Evolutionary conservation across 176 grass and related monocot genomes (phyloP), one percentile per base, ranked within the genome.

Genomic region (Aechmea fasciata): DNA sequence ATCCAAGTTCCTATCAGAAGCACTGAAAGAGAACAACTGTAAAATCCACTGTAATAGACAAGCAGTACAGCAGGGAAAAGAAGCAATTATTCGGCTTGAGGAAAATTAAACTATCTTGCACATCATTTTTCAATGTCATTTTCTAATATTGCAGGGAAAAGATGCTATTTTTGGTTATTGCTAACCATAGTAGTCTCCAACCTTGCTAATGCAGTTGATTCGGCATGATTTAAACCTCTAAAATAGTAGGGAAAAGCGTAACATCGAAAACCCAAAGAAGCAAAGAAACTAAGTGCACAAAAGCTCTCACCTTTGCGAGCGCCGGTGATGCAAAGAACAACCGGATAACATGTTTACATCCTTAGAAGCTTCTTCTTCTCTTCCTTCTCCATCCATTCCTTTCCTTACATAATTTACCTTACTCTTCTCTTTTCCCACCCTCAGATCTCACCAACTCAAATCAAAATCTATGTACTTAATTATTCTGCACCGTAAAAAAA

Each of bases 301-400:
- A 23, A 48, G 26, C 20, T 3, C 20, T 3, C 29, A 90, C 87
- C 87, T 90, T 71, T 83, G 86, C 23, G 87, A 83, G 64, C 87
- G 87, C 67, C 80, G 67, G 71, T 90, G 87, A 13, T 64, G 83
- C 68, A 70, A 78, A 69, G 11, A 67, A 63, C 13, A 15, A 18
- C 55, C 55, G 5, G 55, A 61, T 61, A 19, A 18, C 55, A 61
- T 61, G 15, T 55, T 54, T n/a, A 14, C 54, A 55, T 13, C 51
- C 14, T 52, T 68, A 50, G 51, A 4, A 20, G 50, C 47, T 20
- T 48, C 77, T 50, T 83, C 69, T 11, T 49, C 62, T 64, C 69
- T 14, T 26, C 11, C 64, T 49, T 11, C 18, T 72, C 47, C 2
- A 49, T 80, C 80, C 80, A 59, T 49, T 61, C 15, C 13, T 61